Evolutionary conservation across 73 alveolate genomes (phyloP).

Genomic region (Tetrahymena malaccensis): DNA sequence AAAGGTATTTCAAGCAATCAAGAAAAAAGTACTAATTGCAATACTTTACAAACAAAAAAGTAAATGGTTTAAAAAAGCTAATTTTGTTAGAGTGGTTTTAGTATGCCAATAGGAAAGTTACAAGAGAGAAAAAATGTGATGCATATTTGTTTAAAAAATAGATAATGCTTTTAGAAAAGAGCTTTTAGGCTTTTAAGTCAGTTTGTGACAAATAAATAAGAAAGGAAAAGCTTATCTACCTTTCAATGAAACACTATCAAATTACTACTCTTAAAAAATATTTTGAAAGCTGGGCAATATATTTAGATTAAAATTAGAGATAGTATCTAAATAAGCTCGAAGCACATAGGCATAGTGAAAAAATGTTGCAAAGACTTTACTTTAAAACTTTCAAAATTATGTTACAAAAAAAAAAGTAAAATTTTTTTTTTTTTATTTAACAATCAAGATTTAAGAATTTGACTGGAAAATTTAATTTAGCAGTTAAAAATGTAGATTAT

Average conservation of each 20-base stretch:
- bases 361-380: not conserved
- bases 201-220: not conserved
- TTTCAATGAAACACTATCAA: not conserved
- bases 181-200: not conserved
- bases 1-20: not conserved
- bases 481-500: too few relatives aligned
- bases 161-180: not conserved
- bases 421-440: too few relatives aligned
- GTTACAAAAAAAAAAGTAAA: not conserved
- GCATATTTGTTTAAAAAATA: not conserved
- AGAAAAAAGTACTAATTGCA: not conserved
- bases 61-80: not conserved
- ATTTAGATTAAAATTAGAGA: not conserved
- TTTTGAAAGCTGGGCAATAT: not conserved
- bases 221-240: not conserved
- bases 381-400: not conserved
- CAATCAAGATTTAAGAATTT: too few relatives aligned
- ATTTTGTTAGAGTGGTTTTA: not conserved
- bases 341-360: not conserved
- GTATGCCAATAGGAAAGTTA: not conserved
- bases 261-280: not conserved
- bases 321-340: not conserved
- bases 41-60: not conserved
- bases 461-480: too few relatives aligned
- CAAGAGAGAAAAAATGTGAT: not conserved